phyloP scores from a whole-genome alignment of 768 basidiomycete genomes.

The Kwoniella sp. region DNA sequence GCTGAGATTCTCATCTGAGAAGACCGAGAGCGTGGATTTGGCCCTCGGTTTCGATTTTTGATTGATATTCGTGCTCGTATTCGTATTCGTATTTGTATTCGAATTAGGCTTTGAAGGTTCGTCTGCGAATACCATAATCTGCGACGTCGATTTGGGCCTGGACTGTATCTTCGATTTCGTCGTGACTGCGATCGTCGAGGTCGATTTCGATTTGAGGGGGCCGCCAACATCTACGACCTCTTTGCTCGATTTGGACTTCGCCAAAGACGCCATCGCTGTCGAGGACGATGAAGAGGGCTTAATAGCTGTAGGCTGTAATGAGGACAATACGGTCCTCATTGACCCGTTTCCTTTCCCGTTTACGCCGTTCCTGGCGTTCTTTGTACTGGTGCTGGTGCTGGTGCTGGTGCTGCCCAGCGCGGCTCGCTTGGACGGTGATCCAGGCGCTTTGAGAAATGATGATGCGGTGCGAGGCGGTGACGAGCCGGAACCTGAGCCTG shows the following conservation, averaged over 20 bases:
- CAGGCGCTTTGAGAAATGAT: not conserved
- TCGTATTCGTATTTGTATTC: not conserved
- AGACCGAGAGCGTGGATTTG: conserved; percentile 7
- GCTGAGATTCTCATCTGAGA: conserved; percentile 9
- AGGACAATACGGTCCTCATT: conserved; percentile 5
- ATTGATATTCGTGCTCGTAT: not conserved
- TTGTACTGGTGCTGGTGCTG: not conserved
- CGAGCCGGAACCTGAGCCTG: not conserved
- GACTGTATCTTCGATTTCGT: not conserved
- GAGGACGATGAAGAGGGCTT: not conserved
- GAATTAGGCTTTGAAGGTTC: not conserved
- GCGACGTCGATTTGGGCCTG: not conserved
- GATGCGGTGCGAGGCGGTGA: not conserved
- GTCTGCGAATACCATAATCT: not conserved
- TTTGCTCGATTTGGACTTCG: not conserved
- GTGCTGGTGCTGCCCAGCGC: not conserved
- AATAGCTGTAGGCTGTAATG: conserved; percentile 15
- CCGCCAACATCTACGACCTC: no score
- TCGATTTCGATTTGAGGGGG: not conserved
- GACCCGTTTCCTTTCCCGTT: not conserved
- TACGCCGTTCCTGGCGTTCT: no score
- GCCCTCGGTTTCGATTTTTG: not conserved
- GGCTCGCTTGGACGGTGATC: conserved; percentile 1
- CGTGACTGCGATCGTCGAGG: not conserved
- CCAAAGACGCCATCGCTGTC: not conserved